These are phyloP conservation scores for Sugiyamaella smithiae DNA, from an alignment of 805 yeast species.

Conservation along the genomic window DNA sequence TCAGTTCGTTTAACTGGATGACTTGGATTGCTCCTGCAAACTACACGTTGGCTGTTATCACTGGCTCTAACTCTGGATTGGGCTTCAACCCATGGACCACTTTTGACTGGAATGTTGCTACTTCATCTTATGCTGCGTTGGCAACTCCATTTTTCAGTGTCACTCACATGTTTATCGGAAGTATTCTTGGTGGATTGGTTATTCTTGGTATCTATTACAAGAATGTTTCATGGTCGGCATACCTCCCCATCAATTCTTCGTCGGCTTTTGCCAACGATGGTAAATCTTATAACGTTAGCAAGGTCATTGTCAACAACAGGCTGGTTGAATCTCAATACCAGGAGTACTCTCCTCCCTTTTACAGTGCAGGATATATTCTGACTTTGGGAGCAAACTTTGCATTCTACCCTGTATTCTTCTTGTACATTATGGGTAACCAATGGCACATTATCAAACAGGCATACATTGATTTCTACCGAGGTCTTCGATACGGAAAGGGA, in stretches of 20 bases:
- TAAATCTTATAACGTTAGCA: constrained; percentile 44
- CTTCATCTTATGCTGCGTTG: constrained; percentile 41
- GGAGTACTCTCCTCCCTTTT: constrained; percentile 55
- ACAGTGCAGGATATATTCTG: constrained; percentile 53
- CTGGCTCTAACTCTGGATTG: constrained; percentile 48
- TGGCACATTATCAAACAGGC: constrained; percentile 23
- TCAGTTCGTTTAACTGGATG: constrained; percentile 56
- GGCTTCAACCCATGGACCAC: constrained; percentile 48
- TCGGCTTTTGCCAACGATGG: constrained; percentile 53
- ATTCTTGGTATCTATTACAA: constrained; percentile 50
- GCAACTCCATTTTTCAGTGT: constrained; percentile 41
- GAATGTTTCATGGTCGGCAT: constrained; percentile 50
- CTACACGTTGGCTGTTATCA: constrained; percentile 47
- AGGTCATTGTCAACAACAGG: constrained; percentile 38
- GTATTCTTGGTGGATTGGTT: constrained; percentile 42
- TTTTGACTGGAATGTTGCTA: constrained; percentile 43
- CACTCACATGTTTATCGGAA: constrained; percentile 38
- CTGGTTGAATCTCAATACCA: constrained; percentile 46
- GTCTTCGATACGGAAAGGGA: constrained; percentile 42
- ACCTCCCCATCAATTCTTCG: constrained; percentile 60
- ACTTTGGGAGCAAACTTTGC: constrained; percentile 53
- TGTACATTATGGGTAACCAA: constrained; percentile 32
- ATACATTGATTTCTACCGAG: constrained; percentile 18
- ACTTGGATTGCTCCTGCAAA: constrained; percentile 58
- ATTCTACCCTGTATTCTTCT: constrained; percentile 52